These are phyloP conservation scores for Neurospora tetrasperma DNA, from an alignment of 495 filamentous ascomycete species.

Conservation along the genomic window DNA sequence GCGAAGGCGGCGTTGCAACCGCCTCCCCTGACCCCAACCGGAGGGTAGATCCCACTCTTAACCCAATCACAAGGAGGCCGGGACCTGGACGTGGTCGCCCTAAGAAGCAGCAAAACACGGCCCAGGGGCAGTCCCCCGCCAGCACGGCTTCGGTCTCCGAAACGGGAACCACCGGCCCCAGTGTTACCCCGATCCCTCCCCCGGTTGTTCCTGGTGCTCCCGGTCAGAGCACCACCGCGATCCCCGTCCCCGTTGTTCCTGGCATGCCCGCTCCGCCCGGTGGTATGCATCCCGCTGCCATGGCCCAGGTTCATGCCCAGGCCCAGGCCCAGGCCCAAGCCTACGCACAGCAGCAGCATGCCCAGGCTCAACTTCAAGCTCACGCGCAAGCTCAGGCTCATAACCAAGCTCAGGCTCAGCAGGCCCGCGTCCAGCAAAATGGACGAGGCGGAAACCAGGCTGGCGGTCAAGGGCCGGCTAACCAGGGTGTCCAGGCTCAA, in stretches of 20 bases:
- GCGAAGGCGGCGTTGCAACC: constrained; percentile 18
- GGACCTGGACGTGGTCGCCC: constrained; percentile 40
- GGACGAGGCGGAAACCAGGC: not conserved
- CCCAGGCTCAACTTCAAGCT: not conserved
- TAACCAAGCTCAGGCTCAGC: not conserved
- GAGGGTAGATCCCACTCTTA: constrained; percentile 31
- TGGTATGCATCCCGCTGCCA: not conserved
- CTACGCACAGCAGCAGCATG: not conserved
- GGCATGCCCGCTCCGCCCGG: not conserved
- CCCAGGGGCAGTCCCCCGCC: constrained; percentile 5
- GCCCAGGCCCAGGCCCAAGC: not conserved
- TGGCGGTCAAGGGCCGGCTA: not conserved
- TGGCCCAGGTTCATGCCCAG: not conserved
- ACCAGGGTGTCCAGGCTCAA: constrained; percentile 6
- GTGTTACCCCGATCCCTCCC: not conserved
- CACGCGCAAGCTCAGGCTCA: not conserved
- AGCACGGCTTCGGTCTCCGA: constrained; percentile 1
- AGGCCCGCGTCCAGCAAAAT: not conserved
- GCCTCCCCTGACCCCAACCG: constrained; percentile 13
- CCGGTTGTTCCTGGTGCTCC: constrained; percentile 3
- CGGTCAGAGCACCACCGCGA: not conserved
- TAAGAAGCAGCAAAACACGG: constrained; percentile 23
- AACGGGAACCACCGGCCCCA: not conserved
- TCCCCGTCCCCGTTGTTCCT: constrained; percentile 2
- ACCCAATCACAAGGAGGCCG: constrained; percentile 40